Conservation (phyloP, 139 green algal genomes). For the Chlamydomonas eustigma region DNA sequence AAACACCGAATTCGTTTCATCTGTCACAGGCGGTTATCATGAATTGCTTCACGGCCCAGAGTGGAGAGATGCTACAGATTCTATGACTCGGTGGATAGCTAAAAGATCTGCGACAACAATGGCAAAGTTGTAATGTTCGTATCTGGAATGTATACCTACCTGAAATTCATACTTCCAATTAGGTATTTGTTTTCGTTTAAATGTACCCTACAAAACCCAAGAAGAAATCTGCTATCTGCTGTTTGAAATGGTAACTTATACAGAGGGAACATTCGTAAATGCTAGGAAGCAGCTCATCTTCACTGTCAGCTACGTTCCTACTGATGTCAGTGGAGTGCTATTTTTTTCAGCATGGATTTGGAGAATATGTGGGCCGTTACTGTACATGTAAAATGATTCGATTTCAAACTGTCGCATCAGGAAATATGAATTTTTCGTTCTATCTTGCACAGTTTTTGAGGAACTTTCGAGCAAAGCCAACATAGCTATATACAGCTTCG, state of each 20-base stretch:
- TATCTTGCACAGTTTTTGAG: neutral
- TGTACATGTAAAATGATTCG: conserved; percentile 10
- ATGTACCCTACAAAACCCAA: too few species aligned
- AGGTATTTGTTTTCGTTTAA: too few species aligned
- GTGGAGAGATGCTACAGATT: conserved; percentile 3
- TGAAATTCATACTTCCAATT: too few species aligned
- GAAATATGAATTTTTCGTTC: neutral
- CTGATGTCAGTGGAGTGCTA: conserved; percentile 4
- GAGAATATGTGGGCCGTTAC: conserved; percentile 46
- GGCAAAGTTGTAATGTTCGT: neutral
- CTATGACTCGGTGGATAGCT: conserved; percentile 1
- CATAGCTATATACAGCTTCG: neutral
- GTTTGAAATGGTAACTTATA: too few species aligned
- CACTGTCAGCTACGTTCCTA: neutral
- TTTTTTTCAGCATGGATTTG: conserved; percentile 45
- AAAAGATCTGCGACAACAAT: neutral
- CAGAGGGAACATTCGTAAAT: conserved; percentile 2
- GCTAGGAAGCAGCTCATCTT: neutral
- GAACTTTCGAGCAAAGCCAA: neutral
- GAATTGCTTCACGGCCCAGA: conserved; percentile 12
- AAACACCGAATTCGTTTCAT: neutral
- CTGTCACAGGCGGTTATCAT: conserved; percentile 1
- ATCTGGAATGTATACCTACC: too few species aligned
- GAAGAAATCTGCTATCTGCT: too few species aligned
- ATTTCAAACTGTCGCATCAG: neutral